Evolutionary conservation across 345 rosid genomes (phyloP), one percentile per base, ranked within the genome.

Genomic region (Eucalyptus curtisii): DNA sequence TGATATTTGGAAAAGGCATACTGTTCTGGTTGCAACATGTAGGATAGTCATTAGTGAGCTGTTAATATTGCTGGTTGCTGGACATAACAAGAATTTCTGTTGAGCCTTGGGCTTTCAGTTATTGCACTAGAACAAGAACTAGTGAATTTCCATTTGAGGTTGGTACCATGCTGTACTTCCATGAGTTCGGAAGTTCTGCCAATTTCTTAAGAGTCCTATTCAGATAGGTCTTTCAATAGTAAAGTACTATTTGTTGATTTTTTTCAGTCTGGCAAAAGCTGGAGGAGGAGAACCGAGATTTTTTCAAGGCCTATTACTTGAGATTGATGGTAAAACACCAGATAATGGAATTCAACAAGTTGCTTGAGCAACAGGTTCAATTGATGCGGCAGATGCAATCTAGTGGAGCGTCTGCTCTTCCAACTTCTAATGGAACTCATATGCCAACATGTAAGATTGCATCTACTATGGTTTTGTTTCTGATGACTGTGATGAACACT

Each of bases 261-360:
- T 90, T 90, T 88, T 84, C 92, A 98, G 99, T 98, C 92, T 98
- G 99, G 99, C 98, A 98, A 95, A 97, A 97, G 95, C 99, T 98
- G 90, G 99, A 98, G 92, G 99, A 97, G 93, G 98, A 97, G 92
- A 98, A 98, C 91, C 93, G 92, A 42, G 99, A 97, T 14, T 98
- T 98, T 92, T 98, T 98, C 91, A 93, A 94, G 89, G 99, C 99
- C 66, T 98, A 98, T 92, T 94, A 96, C 91, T 92, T 98, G 87
- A 98, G 99, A 91, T 93, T 98, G 88, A 95, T 89, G 94, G 96
- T 97, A 88, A 98, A 98, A 94, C 96, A 94, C 89, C 99, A 98
- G 93, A 97, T 98, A 71, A 68, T 90, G 91, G 99, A 97, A 92
- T 98, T 97, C 92, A 98, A 98, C 93, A 95, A 95, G 94, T 93